phyloP scores from a whole-genome alignment of 768 basidiomycete genomes.

The Boletellus sp. region DNA sequence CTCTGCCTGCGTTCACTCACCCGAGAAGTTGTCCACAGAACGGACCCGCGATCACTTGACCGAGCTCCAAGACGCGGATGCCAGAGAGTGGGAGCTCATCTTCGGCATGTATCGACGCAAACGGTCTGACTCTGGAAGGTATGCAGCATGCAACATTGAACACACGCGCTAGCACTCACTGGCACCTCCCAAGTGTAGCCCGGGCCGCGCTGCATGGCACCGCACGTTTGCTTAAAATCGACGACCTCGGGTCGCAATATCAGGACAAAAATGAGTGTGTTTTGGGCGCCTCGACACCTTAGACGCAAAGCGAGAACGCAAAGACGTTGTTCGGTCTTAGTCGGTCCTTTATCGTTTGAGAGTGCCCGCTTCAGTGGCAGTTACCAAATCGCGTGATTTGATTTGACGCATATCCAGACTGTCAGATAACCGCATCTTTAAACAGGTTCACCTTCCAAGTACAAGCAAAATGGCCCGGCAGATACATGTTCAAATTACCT shows the following conservation, averaged over 20 bases:
- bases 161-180: neutral
- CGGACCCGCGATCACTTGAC: slow-evolving; percentile 69
- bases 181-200: neutral
- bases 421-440: too few species aligned
- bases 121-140: slow-evolving; percentile 2
- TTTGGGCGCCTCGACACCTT: too few species aligned
- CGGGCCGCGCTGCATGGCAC: neutral
- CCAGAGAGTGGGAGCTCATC: slow-evolving; percentile 56
- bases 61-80: slow-evolving; percentile 63
- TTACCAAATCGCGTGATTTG: too few species aligned
- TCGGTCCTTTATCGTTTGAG: too few species aligned
- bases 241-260: neutral
- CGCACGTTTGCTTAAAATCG: neutral
- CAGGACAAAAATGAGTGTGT: too few species aligned
- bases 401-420: too few species aligned
- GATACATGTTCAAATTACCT: too few species aligned
- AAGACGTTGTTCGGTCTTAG: too few species aligned
- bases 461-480: too few species aligned
- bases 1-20: slow-evolving; percentile 33
- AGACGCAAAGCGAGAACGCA: too few species aligned
- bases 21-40: slow-evolving; percentile 71
- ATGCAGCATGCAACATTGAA: neutral
- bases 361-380: too few species aligned
- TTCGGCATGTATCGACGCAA: slow-evolving; percentile 10
- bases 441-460: too few species aligned